Conservation (phyloP, 225 moss, liverwort and hornwort genomes). For the Sphagnum tenellum region DNA sequence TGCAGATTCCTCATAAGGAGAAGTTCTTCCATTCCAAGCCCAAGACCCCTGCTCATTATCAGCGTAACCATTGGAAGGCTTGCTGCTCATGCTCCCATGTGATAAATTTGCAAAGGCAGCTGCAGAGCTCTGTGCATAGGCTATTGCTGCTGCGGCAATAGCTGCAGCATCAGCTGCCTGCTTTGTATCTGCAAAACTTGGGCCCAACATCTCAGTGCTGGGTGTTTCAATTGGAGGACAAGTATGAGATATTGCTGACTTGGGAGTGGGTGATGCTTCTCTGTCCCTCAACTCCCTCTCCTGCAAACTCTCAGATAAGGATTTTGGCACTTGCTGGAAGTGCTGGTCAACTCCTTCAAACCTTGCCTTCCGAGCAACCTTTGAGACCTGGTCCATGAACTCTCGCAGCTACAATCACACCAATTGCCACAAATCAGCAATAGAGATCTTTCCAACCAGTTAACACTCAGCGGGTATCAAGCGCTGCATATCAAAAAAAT, state of each 20-base stretch:
- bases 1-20: constrained; percentile 45
- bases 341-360: constrained; percentile 34
- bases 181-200: constrained; percentile 44
- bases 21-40: constrained; percentile 44
- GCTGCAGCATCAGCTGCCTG: constrained; percentile 82
- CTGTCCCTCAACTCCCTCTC: constrained; percentile 39
- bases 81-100: constrained; percentile 36
- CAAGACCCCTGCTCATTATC: constrained; percentile 32
- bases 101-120: constrained; percentile 61
- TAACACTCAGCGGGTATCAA: no score
- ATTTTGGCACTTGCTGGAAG: constrained; percentile 23
- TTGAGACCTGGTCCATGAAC: constrained; percentile 45
- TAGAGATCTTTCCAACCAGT: no score
- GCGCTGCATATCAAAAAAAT: no score
- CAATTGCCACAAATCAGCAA: constrained; percentile 1
- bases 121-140: constrained; percentile 92
- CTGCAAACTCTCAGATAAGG: constrained; percentile 21
- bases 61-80: constrained; percentile 26
- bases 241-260: constrained; percentile 5
- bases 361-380: constrained; percentile 38
- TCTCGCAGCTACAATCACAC: constrained; percentile 37
- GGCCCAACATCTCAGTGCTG: constrained; percentile 11
- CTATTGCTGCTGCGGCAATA: constrained; percentile 91
- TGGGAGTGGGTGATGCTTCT: constrained; percentile 11
- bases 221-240: constrained; percentile 20